Percentiles rank a stretch among this genome's conserved stretches.
These are phyloP conservation scores for Pezicula rhizophila DNA, from an alignment of 2,329 filamentous ascomycete genomes.

Conservation along the genomic window DNA sequence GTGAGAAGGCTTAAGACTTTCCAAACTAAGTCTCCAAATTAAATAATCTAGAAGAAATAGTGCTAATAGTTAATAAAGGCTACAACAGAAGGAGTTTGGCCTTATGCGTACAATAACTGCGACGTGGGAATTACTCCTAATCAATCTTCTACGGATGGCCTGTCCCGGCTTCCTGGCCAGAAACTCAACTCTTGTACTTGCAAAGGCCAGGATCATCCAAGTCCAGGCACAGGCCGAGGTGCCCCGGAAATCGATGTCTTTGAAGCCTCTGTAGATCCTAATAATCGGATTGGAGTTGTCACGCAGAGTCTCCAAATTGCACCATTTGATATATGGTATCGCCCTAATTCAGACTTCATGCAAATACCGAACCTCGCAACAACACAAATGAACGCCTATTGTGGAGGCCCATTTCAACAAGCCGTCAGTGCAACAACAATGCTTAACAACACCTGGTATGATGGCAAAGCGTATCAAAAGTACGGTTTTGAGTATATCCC, in stretches of 20 bases:
- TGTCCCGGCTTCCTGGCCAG: slow-evolving; percentile 63
- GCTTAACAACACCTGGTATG: slow-evolving; percentile 50
- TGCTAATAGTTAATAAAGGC: slow-evolving; percentile 19
- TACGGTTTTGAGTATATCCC: slow-evolving; percentile 50
- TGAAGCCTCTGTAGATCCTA: slow-evolving; percentile 46
- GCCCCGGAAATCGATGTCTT: slow-evolving; percentile 68
- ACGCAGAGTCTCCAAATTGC: slow-evolving; percentile 32
- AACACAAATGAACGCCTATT: slow-evolving; percentile 44
- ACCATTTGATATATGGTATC: slow-evolving; percentile 37
- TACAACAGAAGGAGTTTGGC: slow-evolving; percentile 48
- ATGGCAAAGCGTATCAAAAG: slow-evolving; percentile 46
- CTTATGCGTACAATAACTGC: slow-evolving; percentile 46
- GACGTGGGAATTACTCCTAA: slow-evolving; percentile 65
- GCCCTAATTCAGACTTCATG: slow-evolving; percentile 46
- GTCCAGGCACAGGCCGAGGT: slow-evolving; percentile 55
- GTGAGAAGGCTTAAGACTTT: too few species aligned
- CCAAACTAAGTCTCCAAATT: too few species aligned
- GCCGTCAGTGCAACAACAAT: slow-evolving; percentile 48
- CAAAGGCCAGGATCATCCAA: slow-evolving; percentile 56
- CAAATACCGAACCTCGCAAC: slow-evolving; percentile 42
- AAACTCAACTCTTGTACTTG: slow-evolving; percentile 62
- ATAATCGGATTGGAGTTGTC: slow-evolving; percentile 29
- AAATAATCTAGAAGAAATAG: too few species aligned
- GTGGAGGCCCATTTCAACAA: slow-evolving; percentile 49
- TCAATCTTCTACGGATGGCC: slow-evolving; percentile 58